Base-by-base conservation (phyloP, 1,284 basidiomycete genomes). In the Farysia itapuensis region DNA sequence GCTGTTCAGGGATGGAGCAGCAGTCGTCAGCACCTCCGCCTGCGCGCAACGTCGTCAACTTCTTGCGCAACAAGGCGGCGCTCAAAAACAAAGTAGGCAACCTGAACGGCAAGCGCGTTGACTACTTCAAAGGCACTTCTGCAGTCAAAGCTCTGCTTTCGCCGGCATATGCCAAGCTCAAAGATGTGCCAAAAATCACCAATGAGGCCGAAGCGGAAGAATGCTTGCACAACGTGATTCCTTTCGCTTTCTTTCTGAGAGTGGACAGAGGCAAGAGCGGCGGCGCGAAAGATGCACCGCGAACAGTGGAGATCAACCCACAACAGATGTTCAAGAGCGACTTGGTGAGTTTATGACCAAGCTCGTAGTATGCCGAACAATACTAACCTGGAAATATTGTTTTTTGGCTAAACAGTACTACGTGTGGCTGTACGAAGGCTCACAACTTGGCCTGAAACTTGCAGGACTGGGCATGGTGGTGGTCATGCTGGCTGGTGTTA, bases 401-500 rank as follows among this genome's bases (percentile, higher is more conserved):
- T 28, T 28, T 28, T 28, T 28, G 26, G 9, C 26, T 28, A 11
- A 28, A 7, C 45, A 64, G 67, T 48, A 76, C 58, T 98, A 90
- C 77, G 92, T 88, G 15, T 98, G 94, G 94, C 90, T 98, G 79
- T 92, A 91, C 78, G 91, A 95, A 61, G 91, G 92, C 29, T 88
- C 88, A 3, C 91, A 96, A 75, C 86, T 91, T 82, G 90, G 86
- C 61, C 91, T 89, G 12, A 92, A 94, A 71, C 83, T 92, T n/a
- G 90, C 91, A 26, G 94, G 90, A 11, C 80, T 88, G 18, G 85
- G 86, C 24, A 93, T 99, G 89, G 91, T 98, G 43, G 85, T 82
- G 23, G 81, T 96, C 72, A 91, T 98, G 82, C 85, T 99, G 33
- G 93, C 89, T 1, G 93, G 89, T 2, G 94, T 97, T 75, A 96